These are phyloP conservation scores for Metschnikowia henanensis DNA, from an alignment of 805 yeast species.

Conservation along the genomic window DNA sequence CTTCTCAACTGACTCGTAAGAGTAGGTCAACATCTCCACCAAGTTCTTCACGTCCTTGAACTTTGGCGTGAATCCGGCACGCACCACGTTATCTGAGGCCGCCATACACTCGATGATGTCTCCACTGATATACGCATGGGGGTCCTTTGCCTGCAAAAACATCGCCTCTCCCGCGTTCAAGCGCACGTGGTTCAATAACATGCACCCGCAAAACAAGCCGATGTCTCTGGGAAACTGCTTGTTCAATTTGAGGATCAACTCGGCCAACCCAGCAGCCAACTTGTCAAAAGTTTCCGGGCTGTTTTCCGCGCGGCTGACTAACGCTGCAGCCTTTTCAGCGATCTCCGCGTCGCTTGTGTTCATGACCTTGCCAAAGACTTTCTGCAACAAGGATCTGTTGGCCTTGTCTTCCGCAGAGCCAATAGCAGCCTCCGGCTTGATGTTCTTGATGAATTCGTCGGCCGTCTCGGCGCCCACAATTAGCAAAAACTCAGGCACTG, in stretches of 20 bases:
- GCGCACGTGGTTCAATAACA: slow-evolving; percentile 84
- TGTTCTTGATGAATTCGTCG: slow-evolving; percentile 51
- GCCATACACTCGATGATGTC: slow-evolving; percentile 99
- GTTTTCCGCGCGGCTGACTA: slow-evolving; percentile 63
- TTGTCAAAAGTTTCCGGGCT: slow-evolving; percentile 59
- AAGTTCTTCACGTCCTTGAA: slow-evolving; percentile 92
- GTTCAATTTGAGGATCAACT: slow-evolving; percentile 72
- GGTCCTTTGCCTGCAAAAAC: slow-evolving; percentile 95
- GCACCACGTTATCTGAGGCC: slow-evolving; percentile 95
- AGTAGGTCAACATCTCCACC: slow-evolving; percentile 88
- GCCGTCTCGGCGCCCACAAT: slow-evolving; percentile 66
- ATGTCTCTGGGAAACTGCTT: slow-evolving; percentile 91
- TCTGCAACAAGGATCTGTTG: slow-evolving; percentile 68
- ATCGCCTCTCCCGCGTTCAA: slow-evolving; percentile 92
- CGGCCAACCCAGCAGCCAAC: slow-evolving; percentile 55
- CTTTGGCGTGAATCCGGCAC: slow-evolving; percentile 99
- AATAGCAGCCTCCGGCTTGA: slow-evolving; percentile 43
- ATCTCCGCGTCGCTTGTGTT: slow-evolving; percentile 66
- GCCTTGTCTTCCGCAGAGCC: slow-evolving; percentile 54
- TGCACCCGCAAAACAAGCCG: slow-evolving; percentile 95
- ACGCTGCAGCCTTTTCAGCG: slow-evolving; percentile 53
- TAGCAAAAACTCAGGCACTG: slow-evolving; percentile 73
- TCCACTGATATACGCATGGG: slow-evolving; percentile 96
- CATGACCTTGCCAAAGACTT: slow-evolving; percentile 83
- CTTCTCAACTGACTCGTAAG: slow-evolving; percentile 84